Evolutionary conservation across 1,284 basidiomycete genomes (phyloP).

Genomic region (Apiotrichum gracile): DNA sequence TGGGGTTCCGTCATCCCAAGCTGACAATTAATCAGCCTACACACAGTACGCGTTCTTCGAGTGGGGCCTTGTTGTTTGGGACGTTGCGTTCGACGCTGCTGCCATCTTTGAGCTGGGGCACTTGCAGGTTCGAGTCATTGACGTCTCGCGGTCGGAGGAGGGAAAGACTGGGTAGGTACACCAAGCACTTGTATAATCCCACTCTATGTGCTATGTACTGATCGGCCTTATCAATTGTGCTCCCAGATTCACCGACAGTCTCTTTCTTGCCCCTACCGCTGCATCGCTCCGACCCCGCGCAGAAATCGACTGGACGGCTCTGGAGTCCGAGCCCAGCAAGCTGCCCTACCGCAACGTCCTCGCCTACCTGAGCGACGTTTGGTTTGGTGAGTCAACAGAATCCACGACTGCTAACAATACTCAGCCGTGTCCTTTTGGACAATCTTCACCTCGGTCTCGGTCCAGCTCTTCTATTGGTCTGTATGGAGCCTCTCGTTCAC

Average conservation of each 20-base stretch:
- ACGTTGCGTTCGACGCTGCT: constrained; percentile 70
- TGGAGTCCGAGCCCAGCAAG: constrained; percentile 1
- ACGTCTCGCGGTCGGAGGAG: constrained; percentile 11
- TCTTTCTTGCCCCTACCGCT: constrained; percentile 10
- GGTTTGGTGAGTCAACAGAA: constrained; percentile 30
- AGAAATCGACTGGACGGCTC: constrained; percentile 20
- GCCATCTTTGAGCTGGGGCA: constrained; percentile 57
- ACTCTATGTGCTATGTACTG: too few species aligned
- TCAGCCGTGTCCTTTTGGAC: constrained; percentile 84
- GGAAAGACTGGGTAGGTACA: constrained; percentile 15
- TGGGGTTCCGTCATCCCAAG: too few species aligned
- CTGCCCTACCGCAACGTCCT: constrained; percentile 8
- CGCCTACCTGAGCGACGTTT: constrained; percentile 40
- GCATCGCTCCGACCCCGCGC: not conserved
- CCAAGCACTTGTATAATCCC: too few species aligned
- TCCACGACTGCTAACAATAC: not conserved
- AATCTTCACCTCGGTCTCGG: constrained; percentile 71
- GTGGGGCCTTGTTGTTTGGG: constrained; percentile 74
- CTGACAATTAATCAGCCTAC: constrained; percentile 56
- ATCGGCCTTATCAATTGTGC: too few species aligned
- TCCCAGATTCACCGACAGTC: not conserved
- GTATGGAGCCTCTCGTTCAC: constrained; percentile 69
- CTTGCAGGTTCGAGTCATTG: constrained; percentile 15
- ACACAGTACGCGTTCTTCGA: constrained; percentile 79
- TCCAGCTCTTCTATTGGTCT: constrained; percentile 85